A percentile compares a stretch with the other conserved stretches of the same genome.
Conservation (phyloP, 768 basidiomycete species). For the Psilocybe azurescens region DNA sequence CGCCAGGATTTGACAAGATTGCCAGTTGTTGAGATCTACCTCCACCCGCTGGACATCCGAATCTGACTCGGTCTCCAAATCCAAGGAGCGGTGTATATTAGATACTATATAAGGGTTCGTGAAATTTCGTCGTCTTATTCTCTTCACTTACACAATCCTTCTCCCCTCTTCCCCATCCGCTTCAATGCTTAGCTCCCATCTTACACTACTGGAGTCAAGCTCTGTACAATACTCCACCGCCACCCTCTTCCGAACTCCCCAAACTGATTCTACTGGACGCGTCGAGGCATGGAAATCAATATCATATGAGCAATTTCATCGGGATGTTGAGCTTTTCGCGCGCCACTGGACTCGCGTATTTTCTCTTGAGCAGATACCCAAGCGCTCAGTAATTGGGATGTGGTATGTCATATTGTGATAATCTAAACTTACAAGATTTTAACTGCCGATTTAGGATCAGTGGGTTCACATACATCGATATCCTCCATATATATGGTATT, state of each 20-base stretch:
- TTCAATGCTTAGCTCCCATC: slow-evolving; percentile 56
- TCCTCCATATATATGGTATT: slow-evolving; percentile 75
- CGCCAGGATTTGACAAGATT: slow-evolving; percentile 37
- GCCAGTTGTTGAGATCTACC: slow-evolving; percentile 35
- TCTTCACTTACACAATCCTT: slow-evolving; percentile 17
- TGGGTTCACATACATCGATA: slow-evolving; percentile 74
- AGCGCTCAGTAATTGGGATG: slow-evolving; percentile 68
- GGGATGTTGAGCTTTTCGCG: slow-evolving; percentile 70
- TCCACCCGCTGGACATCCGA: slow-evolving; percentile 30
- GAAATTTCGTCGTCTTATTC: slow-evolving; percentile 12
- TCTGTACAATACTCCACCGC: slow-evolving; percentile 52
- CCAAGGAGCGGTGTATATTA: slow-evolving; percentile 25
- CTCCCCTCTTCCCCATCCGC: slow-evolving; percentile 24
- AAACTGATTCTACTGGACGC: slow-evolving; percentile 44
- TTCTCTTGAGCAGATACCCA: slow-evolving; percentile 47
- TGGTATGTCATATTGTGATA: slow-evolving; percentile 53
- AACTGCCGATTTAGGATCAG: slow-evolving; percentile 55
- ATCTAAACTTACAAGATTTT: slow-evolving; percentile 18
- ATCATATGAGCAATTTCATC: slow-evolving; percentile 66
- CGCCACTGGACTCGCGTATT: slow-evolving; percentile 66
- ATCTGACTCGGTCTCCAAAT: slow-evolving; percentile 39
- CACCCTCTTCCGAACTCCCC: slow-evolving; percentile 67
- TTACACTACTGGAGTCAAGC: slow-evolving; percentile 65
- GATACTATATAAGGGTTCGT: slow-evolving; percentile 25
- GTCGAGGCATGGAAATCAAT: slow-evolving; percentile 63